Conservation (phyloP, 768 basidiomycete genomes). For the Panaeolus papilionaceus region DNA sequence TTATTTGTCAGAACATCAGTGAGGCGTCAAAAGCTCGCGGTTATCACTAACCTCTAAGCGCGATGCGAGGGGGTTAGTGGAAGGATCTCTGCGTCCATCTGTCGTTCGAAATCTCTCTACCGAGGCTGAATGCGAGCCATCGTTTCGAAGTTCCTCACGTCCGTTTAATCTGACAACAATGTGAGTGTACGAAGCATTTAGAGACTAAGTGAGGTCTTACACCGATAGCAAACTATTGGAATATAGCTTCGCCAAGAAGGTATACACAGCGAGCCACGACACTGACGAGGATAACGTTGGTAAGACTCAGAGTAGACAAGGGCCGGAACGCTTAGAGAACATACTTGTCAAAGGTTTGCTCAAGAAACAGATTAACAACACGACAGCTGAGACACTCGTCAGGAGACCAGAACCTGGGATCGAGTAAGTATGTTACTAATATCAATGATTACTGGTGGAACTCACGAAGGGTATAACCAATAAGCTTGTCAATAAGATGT, state of each 20-base stretch:
- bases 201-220: slow-evolving; percentile 20
- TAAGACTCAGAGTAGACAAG: not conserved
- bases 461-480: slow-evolving; percentile 38
- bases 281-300: slow-evolving; percentile 23
- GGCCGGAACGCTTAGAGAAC: slow-evolving; percentile 8
- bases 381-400: slow-evolving; percentile 24
- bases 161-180: slow-evolving; percentile 27
- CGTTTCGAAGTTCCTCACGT: slow-evolving; percentile 27
- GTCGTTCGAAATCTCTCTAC: not conserved
- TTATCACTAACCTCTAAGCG: not conserved
- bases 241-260: slow-evolving; percentile 38
- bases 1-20: not conserved
- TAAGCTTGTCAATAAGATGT: slow-evolving; percentile 34
- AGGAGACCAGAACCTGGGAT: slow-evolving; percentile 32
- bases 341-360: slow-evolving; percentile 29
- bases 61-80: not conserved
- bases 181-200: not conserved
- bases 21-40: too few species aligned
- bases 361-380: slow-evolving; percentile 26
- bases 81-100: not conserved
- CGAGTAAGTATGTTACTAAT: not conserved
- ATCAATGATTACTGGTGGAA: not conserved
- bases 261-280: slow-evolving; percentile 39
- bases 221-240: slow-evolving; percentile 34
- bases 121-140: slow-evolving; percentile 19